A percentile compares a stretch with the other conserved stretches of the same genome.
Conservation (phyloP, 352 stramenopile genomes). For the Plasmopara muralis region DNA sequence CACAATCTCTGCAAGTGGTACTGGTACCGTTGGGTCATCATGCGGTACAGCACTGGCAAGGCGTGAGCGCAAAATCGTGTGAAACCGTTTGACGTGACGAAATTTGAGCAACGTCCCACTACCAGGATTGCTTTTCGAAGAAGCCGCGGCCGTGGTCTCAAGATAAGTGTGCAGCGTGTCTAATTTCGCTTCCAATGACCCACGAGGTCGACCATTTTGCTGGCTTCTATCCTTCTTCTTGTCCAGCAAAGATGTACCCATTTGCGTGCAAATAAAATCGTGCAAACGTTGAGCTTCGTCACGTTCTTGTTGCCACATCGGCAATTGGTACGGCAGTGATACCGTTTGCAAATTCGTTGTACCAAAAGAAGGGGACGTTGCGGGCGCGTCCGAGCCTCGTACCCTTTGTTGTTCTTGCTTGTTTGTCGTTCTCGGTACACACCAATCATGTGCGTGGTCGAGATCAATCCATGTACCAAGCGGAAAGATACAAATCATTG, state of each 20-base stretch:
- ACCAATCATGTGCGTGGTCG: conserved; percentile 57
- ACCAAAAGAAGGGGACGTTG: background rate
- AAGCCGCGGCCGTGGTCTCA: conserved; percentile 18
- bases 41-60: conserved; percentile 14
- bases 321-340: conserved; percentile 1
- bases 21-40: too few species aligned
- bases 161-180: conserved; percentile 61
- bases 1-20: too few species aligned
- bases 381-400: background rate
- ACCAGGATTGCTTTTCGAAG: conserved; percentile 7
- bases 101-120: conserved; percentile 43
- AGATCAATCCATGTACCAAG: conserved; percentile 39
- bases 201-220: conserved; percentile 24
- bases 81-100: conserved; percentile 59
- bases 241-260: conserved; percentile 25
- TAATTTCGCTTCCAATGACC: conserved; percentile 57
- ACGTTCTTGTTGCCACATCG: conserved; percentile 40
- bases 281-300: conserved; percentile 49
- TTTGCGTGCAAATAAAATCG: conserved; percentile 58
- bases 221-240: conserved; percentile 19
- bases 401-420: conserved; percentile 34
- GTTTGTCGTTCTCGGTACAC: conserved; percentile 49
- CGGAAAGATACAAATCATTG: conserved; percentile 57
- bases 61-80: conserved; percentile 50
- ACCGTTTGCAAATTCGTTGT: conserved; percentile 1